Evolutionary conservation across 2,329 filamentous ascomycete genomes (phyloP), one percentile per base, ranked within the genome.

Genomic region (Aspergillus melleus): DNA sequence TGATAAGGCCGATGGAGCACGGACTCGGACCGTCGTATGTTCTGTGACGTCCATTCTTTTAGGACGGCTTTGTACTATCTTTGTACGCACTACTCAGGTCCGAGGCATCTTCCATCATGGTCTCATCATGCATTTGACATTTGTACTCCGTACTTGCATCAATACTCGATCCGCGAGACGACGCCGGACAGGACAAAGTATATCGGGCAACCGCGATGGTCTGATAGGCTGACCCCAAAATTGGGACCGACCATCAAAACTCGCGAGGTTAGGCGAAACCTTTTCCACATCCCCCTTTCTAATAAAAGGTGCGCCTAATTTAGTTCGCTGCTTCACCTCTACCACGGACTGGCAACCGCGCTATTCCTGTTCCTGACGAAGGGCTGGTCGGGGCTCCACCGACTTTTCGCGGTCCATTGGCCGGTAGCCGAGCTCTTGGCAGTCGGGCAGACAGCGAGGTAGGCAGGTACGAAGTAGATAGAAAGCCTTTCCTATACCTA

Each of bases 351-450:
- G 32, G 20, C 47, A 30, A 30, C 10, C 50, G 55, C 69, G 62
- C 70, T 72, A 71, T 55, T 39, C 70, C 70, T 72, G 70, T 72
- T 72, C 70, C 70, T 72, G 69, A 64, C 46, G 16, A 24, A 42
- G 36, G 14, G 36, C 36, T 16, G 36, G 36, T 3, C 36, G 51
- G 24, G 49, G 58, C 57, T 53, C 65, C 66, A 67, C 61, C 11
- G 9, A 4, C 47, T 52, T 55, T n/a, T 61, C 64, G 57, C 59
- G 60, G 59, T 65, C 32, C 11, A 55, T 50, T 49, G 26, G 54
- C 26, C 3, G 30, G 24, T 49, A 56, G 20, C 16, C 42, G 51
- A 53, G 51, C 16, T 53, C 51, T 53, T 53, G 51, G 51, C 51
- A 3, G 6, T 19, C 14, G 39, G 39, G 9, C 11, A 9, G 49